phyloP scores from a whole-genome alignment of 345 rosid species.

The Pseudoturritis turrita region DNA sequence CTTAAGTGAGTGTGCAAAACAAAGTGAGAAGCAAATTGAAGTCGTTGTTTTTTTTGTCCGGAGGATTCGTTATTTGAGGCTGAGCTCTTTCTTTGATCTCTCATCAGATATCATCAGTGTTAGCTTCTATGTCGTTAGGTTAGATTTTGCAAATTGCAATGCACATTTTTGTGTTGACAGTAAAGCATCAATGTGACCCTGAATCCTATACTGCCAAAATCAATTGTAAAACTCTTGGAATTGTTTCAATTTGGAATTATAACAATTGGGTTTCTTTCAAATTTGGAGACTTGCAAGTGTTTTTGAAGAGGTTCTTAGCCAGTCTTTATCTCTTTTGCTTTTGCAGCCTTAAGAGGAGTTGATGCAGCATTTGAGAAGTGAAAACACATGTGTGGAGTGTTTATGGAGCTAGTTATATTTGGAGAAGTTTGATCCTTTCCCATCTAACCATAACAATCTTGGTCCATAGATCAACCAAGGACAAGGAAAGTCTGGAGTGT shows the following conservation, averaged over 20 bases:
- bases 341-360: conserved; percentile 74
- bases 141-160: too few species aligned
- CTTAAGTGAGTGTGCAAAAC: too few species aligned
- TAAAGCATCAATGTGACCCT: not conserved
- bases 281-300: not conserved
- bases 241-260: not conserved
- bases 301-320: too few species aligned
- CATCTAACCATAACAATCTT: not conserved
- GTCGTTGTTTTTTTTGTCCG: too few species aligned
- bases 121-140: too few species aligned
- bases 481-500: conserved; percentile 43
- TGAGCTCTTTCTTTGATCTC: too few species aligned
- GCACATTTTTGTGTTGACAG: too few species aligned
- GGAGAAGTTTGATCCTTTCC: not conserved
- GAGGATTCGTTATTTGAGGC: too few species aligned
- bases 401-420: not conserved
- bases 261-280: not conserved
- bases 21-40: too few species aligned
- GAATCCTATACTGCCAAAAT: not conserved
- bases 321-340: conserved; percentile 9
- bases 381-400: conserved; percentile 48
- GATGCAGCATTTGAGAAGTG: conserved; percentile 53
- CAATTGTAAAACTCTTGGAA: not conserved
- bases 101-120: too few species aligned
- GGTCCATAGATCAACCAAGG: conserved; percentile 48